phyloP scores from a whole-genome alignment of 2,329 filamentous ascomycete genomes.

The Colletotrichum sp. region DNA sequence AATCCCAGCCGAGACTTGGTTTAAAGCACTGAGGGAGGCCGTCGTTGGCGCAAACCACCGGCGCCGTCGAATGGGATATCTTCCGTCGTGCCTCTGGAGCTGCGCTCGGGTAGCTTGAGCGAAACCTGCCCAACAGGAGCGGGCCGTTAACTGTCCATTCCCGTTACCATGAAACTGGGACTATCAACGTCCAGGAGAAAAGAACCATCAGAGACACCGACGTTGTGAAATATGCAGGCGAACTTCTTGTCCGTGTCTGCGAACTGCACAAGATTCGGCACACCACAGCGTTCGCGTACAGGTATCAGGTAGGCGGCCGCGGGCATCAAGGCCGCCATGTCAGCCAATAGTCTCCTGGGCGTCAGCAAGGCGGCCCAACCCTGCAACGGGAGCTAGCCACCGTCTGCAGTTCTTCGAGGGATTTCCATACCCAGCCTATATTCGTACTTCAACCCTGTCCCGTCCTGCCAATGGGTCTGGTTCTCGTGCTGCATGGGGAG shows the following conservation, averaged over 20 bases:
- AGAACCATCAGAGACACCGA: neutral
- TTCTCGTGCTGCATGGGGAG: neutral
- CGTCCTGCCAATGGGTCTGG: neutral
- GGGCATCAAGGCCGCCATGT: neutral
- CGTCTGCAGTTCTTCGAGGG: constrained; percentile 1
- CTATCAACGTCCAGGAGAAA: neutral
- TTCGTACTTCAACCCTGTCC: neutral
- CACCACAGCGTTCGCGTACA: neutral
- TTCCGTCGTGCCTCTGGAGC: neutral
- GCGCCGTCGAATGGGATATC: neutral
- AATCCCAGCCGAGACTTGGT: neutral
- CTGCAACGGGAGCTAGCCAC: neutral
- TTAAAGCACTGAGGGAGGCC: neutral
- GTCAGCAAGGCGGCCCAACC: constrained; percentile 15
- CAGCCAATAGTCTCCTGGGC: constrained; percentile 1
- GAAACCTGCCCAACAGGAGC: neutral
- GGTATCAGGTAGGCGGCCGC: neutral
- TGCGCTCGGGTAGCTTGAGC: neutral
- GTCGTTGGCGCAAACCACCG: neutral
- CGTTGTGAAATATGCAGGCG: neutral
- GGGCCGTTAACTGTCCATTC: neutral
- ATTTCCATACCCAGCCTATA: neutral
- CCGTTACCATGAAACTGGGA: neutral
- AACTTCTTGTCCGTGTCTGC: neutral
- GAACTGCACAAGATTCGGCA: neutral